Percentiles rank a stretch among this genome's conserved stretches.
phyloP scores from a whole-genome alignment of 73 alveolate genomes.

The Uronychia binucleata region DNA sequence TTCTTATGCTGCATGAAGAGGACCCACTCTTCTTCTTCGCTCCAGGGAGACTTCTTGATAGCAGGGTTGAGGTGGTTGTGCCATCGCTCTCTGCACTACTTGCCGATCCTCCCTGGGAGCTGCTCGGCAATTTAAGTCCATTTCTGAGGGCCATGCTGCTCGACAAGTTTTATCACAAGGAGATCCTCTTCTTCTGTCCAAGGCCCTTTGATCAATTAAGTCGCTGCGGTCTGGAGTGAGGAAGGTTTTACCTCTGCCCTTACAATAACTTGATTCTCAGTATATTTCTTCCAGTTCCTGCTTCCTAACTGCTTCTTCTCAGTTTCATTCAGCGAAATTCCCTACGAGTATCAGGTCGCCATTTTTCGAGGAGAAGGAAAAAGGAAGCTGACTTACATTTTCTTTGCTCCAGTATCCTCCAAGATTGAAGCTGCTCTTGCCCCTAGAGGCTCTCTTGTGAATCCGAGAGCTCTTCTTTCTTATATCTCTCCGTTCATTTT shows the following conservation, averaged over 20 bases:
- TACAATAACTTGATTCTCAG: slow-evolving; percentile 68
- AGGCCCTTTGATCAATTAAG: slow-evolving; percentile 82
- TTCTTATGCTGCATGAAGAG: slow-evolving; percentile 89
- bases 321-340: too few species aligned
- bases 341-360: too few species aligned
- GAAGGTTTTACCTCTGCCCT: slow-evolving; percentile 73
- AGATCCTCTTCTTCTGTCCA: slow-evolving; percentile 98
- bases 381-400: not conserved
- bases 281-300: slow-evolving; percentile 80
- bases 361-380: not conserved
- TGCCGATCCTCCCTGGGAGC: slow-evolving; percentile 96
- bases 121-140: slow-evolving; percentile 96
- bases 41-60: slow-evolving; percentile 95
- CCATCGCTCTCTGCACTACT: slow-evolving; percentile 99
- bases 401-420: not conserved
- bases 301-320: too few species aligned
- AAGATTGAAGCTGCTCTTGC: not conserved
- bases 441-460: not conserved
- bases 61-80: slow-evolving; percentile 97
- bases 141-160: slow-evolving; percentile 95
- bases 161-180: slow-evolving; percentile 87
- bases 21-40: slow-evolving; percentile 97
- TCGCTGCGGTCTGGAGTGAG: slow-evolving; percentile 57
- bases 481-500: not conserved
- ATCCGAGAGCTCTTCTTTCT: not conserved